These are phyloP conservation scores for Vanderwaltozyma yarrowii DNA, from an alignment of 805 yeast species.

Conservation along the genomic window DNA sequence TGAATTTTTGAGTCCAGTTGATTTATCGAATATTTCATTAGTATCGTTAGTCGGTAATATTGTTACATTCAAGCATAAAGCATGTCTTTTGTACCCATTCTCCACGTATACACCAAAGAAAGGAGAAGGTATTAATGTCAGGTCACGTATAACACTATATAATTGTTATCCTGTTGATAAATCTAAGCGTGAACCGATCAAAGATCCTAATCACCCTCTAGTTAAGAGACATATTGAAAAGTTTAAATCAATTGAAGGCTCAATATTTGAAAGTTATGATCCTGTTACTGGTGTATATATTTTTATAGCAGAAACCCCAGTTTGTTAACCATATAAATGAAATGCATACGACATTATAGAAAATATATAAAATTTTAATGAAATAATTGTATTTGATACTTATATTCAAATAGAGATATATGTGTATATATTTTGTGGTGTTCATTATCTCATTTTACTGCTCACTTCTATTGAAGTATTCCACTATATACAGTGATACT, in stretches of 20 bases:
- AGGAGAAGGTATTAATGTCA: constrained; percentile 79
- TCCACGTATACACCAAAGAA: constrained; percentile 43
- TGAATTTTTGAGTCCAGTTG: constrained; percentile 71
- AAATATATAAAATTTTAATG: too few relatives aligned
- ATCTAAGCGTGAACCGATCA: constrained; percentile 60
- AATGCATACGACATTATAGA: too few relatives aligned
- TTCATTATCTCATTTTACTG: too few relatives aligned
- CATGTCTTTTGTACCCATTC: constrained; percentile 67
- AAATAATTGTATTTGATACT: too few relatives aligned
- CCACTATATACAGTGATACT: too few relatives aligned
- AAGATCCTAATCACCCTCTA: constrained; percentile 65
- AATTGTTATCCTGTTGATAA: constrained; percentile 69
- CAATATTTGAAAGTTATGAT: constrained; percentile 65
- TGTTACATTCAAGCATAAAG: constrained; percentile 47
- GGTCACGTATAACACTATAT: constrained; percentile 61
- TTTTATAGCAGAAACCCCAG: constrained; percentile 33
- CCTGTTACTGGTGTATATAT: constrained; percentile 64
- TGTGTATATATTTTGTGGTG: too few relatives aligned
- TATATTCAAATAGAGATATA: too few relatives aligned
- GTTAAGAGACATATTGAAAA: constrained; percentile 59
- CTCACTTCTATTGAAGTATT: too few relatives aligned
- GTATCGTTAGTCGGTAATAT: constrained; percentile 56
- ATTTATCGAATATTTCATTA: constrained; percentile 54
- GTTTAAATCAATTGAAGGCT: constrained; percentile 43
- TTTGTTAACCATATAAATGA: not conserved